Percentiles rank a stretch among this genome's conserved stretches.
Conservation (phyloP, 129 eudicot species). For the Arctium minus region DNA sequence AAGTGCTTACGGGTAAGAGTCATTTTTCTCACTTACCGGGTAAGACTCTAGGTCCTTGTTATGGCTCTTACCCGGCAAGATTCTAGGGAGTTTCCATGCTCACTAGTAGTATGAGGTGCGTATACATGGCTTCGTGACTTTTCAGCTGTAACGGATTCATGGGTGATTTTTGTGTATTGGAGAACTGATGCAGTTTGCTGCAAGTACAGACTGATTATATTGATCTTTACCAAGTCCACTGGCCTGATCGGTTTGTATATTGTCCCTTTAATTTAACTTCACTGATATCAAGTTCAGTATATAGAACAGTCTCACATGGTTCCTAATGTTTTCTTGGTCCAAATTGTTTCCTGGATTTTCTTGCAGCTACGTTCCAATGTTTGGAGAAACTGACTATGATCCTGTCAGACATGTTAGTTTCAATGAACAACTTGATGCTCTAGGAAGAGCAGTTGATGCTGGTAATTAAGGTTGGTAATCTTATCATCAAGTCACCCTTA, state of each 20-base stretch:
- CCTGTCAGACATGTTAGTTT: constrained; percentile 52
- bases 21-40: too few relatives aligned
- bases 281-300: neutral
- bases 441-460: constrained; percentile 77
- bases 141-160: constrained; percentile 11
- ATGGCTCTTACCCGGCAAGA: too few relatives aligned
- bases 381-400: constrained; percentile 91
- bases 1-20: too few relatives aligned
- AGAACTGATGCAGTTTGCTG: constrained; percentile 61
- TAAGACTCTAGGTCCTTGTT: too few relatives aligned
- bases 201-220: constrained; percentile 72
- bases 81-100: too few relatives aligned
- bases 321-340: neutral
- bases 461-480: constrained; percentile 67
- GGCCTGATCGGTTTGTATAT: constrained; percentile 97
- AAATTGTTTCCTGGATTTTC: constrained; percentile 6
- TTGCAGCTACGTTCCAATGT: constrained; percentile 93
- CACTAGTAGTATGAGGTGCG: neutral
- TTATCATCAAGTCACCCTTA: neutral
- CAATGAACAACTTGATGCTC: constrained; percentile 79
- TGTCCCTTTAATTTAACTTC: neutral
- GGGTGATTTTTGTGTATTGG: constrained; percentile 25
- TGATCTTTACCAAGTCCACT: constrained; percentile 91
- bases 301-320: neutral
- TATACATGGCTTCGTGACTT: neutral